phyloP scores from a whole-genome alignment of 176 grass and related monocot species.

The Carex kokanica region DNA sequence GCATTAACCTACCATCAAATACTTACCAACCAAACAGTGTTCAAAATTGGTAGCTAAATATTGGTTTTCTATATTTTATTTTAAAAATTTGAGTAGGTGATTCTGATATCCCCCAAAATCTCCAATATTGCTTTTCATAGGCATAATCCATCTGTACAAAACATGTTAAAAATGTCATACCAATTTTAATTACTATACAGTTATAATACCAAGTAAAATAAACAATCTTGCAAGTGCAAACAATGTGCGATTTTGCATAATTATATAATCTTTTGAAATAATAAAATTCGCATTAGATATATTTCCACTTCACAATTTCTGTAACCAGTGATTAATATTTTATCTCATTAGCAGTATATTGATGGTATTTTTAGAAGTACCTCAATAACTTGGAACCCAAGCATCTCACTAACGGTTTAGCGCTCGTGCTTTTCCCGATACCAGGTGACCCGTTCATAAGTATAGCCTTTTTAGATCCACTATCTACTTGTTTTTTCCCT shows the following conservation, averaged over 20 bases:
- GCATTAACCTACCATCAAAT: constrained; percentile 79
- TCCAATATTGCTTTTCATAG: neutral
- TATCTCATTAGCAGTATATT: neutral
- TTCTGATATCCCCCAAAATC: neutral
- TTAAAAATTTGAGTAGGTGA: neutral
- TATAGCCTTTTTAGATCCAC: constrained; percentile 86
- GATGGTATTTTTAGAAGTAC: constrained; percentile 31
- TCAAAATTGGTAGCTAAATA: neutral
- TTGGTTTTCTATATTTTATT: neutral
- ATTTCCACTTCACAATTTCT: neutral
- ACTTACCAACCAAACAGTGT: constrained; percentile 15
- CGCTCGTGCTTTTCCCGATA: constrained; percentile 93
- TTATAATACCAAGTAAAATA: neutral
- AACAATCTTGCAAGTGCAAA: neutral
- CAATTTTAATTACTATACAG: neutral
- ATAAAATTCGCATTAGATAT: neutral
- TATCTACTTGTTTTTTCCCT: constrained; percentile 72
- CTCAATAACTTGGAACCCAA: constrained; percentile 92
- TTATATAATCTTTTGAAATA: neutral
- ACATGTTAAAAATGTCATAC: neutral
- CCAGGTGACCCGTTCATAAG: constrained; percentile 87
- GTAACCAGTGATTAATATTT: neutral
- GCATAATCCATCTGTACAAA: neutral
- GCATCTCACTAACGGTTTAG: constrained; percentile 93
- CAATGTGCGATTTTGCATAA: neutral